A percentile compares a stretch with the other conserved stretches of the same genome.
phyloP scores from a whole-genome alignment of 352 stramenopile genomes.

The Pelagophyceae sp. region DNA sequence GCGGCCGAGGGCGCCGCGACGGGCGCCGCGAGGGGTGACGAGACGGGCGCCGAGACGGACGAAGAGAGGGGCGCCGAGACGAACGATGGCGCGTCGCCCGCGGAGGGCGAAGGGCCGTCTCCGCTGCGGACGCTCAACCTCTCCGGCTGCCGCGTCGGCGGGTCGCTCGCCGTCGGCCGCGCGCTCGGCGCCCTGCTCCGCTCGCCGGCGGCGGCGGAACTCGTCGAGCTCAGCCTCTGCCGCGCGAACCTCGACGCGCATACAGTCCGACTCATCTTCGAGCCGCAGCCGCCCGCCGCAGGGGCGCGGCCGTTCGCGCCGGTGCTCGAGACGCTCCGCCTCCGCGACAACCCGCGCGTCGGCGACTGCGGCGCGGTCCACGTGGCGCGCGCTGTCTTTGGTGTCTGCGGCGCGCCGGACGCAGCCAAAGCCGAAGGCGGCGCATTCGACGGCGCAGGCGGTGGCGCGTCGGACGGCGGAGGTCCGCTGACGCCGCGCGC shows the following conservation, averaged over 20 bases:
- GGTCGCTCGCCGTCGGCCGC: neutral
- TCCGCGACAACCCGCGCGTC: neutral
- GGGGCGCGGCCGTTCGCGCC: neutral
- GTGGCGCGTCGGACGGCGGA: too few species aligned
- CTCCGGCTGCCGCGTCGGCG: neutral
- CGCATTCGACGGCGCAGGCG: too few species aligned
- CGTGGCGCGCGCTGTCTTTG: neutral
- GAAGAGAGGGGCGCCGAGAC: neutral
- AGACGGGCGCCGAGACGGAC: too few species aligned
- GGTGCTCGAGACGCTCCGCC: neutral
- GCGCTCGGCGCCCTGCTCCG: neutral
- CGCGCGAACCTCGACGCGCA: neutral
- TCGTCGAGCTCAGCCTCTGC: neutral
- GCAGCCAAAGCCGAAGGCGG: too few species aligned
- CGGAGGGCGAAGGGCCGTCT: neutral
- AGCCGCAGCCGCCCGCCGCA: too few species aligned
- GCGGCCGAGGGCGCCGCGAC: too few species aligned
- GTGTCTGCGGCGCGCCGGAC: too few species aligned
- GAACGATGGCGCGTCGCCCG: neutral
- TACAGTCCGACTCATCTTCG: neutral
- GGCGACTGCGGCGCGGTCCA: neutral
- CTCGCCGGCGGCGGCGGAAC: neutral
- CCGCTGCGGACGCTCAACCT: neutral
- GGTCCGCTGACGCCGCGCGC: too few species aligned
- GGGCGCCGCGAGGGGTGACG: too few species aligned